These are phyloP conservation scores for Wickerhamomyces sydowiorum DNA, from an alignment of 805 yeast species.

Conservation along the genomic window DNA sequence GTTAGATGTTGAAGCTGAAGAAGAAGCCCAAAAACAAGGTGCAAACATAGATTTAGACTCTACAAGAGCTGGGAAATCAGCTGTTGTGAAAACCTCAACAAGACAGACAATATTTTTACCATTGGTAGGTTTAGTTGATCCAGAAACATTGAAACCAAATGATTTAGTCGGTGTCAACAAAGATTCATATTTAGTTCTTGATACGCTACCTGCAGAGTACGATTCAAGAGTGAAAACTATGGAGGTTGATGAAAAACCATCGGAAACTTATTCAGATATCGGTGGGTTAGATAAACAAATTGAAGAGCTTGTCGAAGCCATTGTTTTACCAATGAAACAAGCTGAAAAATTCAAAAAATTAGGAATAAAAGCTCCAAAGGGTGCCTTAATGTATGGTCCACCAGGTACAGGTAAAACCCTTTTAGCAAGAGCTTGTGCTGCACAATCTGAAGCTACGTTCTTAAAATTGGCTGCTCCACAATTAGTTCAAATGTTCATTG, in stretches of 20 bases:
- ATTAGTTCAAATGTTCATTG: constrained; percentile 95
- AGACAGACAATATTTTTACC: constrained; percentile 97
- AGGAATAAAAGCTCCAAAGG: constrained; percentile 97
- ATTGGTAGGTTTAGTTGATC: constrained; percentile 91
- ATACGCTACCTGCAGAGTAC: constrained; percentile 94
- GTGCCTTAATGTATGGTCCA: constrained; percentile 98
- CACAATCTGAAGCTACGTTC: constrained; percentile 96
- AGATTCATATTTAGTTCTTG: constrained; percentile 89
- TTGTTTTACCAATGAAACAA: constrained; percentile 96
- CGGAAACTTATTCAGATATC: constrained; percentile 93
- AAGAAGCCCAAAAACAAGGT: constrained; percentile 78
- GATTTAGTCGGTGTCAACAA: constrained; percentile 97
- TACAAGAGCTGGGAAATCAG: constrained; percentile 90
- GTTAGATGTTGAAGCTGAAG: constrained; percentile 80
- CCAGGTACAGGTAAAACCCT: constrained; percentile 99
- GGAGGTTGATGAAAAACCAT: constrained; percentile 99
- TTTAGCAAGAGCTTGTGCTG: constrained; percentile 97
- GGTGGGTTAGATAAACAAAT: constrained; percentile 98
- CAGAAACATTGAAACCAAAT: constrained; percentile 89
- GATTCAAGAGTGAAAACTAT: constrained; percentile 97
- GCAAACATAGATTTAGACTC: constrained; percentile 94
- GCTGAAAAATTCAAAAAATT: constrained; percentile 91
- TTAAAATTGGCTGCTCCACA: constrained; percentile 97
- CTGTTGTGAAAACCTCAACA: constrained; percentile 95
- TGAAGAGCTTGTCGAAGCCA: constrained; percentile 97